phyloP scores from a whole-genome alignment of 176 grass and related monocot species.

The Zoysia japonica region DNA sequence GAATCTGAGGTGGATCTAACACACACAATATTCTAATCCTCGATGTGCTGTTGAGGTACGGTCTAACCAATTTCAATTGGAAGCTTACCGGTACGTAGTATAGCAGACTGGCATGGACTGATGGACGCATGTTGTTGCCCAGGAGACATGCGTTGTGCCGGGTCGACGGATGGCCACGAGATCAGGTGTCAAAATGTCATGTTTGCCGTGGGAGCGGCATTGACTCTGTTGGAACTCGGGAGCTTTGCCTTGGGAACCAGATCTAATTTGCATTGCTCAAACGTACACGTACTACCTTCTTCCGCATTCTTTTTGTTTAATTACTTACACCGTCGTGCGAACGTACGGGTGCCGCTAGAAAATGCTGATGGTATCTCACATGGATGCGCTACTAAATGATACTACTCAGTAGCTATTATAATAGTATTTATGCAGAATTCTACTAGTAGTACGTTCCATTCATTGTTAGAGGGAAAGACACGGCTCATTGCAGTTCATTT shows the following conservation, averaged over 20 bases:
- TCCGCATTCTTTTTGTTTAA: not conserved
- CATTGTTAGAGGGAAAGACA: not conserved
- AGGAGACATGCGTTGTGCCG: constrained; percentile 44
- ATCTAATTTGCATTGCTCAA: constrained; percentile 25
- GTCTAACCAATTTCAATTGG: constrained; percentile 12
- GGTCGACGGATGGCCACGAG: constrained; percentile 3
- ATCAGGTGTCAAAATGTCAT: constrained; percentile 25
- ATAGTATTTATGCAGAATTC: no score
- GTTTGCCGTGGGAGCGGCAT: constrained; percentile 43
- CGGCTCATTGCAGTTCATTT: not conserved
- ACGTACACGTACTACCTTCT: not conserved
- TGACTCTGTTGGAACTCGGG: constrained; percentile 49
- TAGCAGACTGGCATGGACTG: not conserved
- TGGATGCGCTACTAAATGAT: not conserved
- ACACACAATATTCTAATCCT: constrained; percentile 12
- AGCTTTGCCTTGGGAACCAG: constrained; percentile 38
- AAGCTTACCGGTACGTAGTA: not conserved
- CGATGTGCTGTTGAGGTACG: constrained; percentile 2
- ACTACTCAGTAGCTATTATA: not conserved
- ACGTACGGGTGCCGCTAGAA: not conserved
- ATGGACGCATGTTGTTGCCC: constrained; percentile 11
- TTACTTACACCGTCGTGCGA: not conserved
- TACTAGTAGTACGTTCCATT: not conserved
- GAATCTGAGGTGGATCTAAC: constrained; percentile 34
- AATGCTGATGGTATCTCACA: not conserved